Percentiles rank a stretch among this genome's conserved stretches.
Evolutionary conservation across 108 stramenopile species (phyloP).

Genomic region (Stephanodiscus minutulus): DNA sequence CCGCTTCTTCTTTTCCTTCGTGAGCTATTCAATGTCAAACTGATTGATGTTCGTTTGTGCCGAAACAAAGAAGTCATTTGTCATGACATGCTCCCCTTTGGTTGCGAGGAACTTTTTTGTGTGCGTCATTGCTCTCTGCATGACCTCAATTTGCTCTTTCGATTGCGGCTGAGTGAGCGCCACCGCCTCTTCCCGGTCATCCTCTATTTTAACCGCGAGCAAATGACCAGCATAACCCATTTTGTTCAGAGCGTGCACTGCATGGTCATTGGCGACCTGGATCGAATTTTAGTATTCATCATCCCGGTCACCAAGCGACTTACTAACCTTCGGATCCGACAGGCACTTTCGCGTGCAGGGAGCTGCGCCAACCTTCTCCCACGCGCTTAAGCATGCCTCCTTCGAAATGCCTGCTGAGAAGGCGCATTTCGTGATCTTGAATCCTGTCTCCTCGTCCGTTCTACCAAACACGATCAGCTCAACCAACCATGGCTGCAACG

Average conservation of each 20-base stretch:
- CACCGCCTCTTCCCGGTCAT: not conserved
- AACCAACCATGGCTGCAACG: slow-evolving; percentile 7
- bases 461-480: slow-evolving; percentile 18
- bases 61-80: no score
- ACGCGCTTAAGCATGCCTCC: not conserved
- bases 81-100: no score
- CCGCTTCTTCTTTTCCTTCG: no score
- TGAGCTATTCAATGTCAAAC: no score
- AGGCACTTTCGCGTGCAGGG: slow-evolving; percentile 7
- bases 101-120: no score
- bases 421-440: no score
- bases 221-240: slow-evolving; percentile 3
- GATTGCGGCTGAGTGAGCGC: slow-evolving; percentile 5
- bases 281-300: slow-evolving; percentile 7
- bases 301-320: not conserved
- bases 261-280: slow-evolving; percentile 8
- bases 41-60: no score
- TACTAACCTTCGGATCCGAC: not conserved
- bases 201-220: not conserved
- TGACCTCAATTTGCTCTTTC: not conserved
- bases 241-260: not conserved
- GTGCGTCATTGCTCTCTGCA: no score
- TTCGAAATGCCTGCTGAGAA: no score
- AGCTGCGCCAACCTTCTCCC: slow-evolving; percentile 10
- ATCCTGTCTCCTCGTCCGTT: not conserved